Evolutionary conservation across 1,284 basidiomycete genomes (phyloP).

Genomic region (Pseudozyma hubeiensis): DNA sequence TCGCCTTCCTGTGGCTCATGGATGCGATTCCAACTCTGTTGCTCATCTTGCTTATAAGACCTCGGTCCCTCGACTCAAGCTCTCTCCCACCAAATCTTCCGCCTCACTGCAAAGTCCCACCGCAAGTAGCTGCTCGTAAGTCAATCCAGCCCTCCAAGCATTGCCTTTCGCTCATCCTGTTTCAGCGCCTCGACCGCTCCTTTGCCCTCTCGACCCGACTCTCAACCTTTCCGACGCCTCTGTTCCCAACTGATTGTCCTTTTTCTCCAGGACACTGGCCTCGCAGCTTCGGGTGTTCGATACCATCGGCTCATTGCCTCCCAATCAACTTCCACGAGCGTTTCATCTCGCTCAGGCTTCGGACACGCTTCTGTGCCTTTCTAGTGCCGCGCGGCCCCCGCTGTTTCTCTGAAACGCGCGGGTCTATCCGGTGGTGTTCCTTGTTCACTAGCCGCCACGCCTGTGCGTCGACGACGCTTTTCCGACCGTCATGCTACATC

Average conservation of each 20-base stretch:
- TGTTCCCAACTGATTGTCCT: too few relatives aligned
- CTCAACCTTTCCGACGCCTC: too few relatives aligned
- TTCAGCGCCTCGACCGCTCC: too few relatives aligned
- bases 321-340: constrained; percentile 5
- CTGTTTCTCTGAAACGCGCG: background rate
- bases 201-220: too few relatives aligned
- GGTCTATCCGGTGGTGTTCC: background rate
- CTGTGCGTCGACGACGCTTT: too few relatives aligned
- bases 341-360: constrained; percentile 22
- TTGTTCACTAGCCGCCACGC: background rate
- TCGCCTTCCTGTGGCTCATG: background rate
- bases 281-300: background rate
- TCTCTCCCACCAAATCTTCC: too few relatives aligned
- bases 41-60: background rate
- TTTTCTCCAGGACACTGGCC: too few relatives aligned
- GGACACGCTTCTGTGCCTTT: constrained; percentile 1
- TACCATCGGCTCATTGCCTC: background rate
- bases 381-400: background rate
- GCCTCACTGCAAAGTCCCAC: too few relatives aligned
- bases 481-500: constrained; percentile 15
- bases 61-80: background rate
- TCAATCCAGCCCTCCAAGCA: too few relatives aligned
- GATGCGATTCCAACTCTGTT: background rate
- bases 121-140: too few relatives aligned
- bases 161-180: too few relatives aligned